These are phyloP conservation scores for Fusarium sp. DNA, from an alignment of 2,329 filamentous ascomycete species.

Conservation along the genomic window DNA sequence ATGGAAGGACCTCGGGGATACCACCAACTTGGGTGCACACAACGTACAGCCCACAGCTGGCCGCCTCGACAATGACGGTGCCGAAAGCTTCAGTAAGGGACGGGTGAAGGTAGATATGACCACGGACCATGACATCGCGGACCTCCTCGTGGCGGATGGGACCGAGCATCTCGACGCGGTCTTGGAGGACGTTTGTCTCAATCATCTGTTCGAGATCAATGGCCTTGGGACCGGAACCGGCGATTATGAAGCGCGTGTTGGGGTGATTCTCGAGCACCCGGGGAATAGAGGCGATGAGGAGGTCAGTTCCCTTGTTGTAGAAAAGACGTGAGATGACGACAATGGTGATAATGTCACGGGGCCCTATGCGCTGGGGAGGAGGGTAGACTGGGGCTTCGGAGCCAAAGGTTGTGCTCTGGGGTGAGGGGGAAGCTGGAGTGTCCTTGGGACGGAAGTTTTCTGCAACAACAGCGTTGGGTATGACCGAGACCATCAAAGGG, in stretches of 20 bases:
- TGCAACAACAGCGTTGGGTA: slow-evolving; percentile 95
- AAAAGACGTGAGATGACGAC: slow-evolving; percentile 97
- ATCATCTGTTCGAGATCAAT: slow-evolving; percentile 99
- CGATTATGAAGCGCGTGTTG: slow-evolving; percentile 96
- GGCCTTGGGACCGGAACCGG: slow-evolving; percentile 92
- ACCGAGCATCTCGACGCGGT: slow-evolving; percentile 90
- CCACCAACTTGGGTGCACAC: slow-evolving; percentile 96
- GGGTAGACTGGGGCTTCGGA: slow-evolving; percentile 49
- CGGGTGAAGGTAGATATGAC: slow-evolving; percentile 95
- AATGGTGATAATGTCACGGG: slow-evolving; percentile 89
- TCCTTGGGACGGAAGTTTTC: slow-evolving; percentile 84
- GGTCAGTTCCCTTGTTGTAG: slow-evolving; percentile 97
- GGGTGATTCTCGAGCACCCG: slow-evolving; percentile 87
- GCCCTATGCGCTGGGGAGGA: slow-evolving; percentile 73
- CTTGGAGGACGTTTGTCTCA: slow-evolving; percentile 91
- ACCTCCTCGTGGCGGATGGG: slow-evolving; percentile 95
- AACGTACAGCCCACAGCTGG: slow-evolving; percentile 93
- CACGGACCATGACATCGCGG: slow-evolving; percentile 94
- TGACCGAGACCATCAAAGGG: slow-evolving; percentile 95
- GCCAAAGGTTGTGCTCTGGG: slow-evolving; percentile 47
- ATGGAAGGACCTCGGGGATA: slow-evolving; percentile 93
- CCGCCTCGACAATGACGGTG: slow-evolving; percentile 96
- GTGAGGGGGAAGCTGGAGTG: slow-evolving; percentile 48
- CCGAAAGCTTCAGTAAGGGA: slow-evolving; percentile 96
- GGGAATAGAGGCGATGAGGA: slow-evolving; percentile 95